Base-by-base conservation (phyloP, 1,284 basidiomycete genomes). In the Coniophora puteana region DNA sequence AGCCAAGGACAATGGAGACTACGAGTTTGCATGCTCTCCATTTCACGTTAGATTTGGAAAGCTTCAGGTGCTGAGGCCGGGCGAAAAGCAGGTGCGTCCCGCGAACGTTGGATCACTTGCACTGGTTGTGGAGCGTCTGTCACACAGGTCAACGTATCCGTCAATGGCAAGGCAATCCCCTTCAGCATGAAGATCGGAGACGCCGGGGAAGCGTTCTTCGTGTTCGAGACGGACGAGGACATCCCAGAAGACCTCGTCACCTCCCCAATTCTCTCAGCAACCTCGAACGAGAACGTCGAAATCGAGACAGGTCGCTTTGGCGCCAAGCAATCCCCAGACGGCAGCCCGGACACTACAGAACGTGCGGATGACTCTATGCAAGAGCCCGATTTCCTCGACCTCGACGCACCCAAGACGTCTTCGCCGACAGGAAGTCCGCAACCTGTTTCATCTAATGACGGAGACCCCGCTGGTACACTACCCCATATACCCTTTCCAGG, bases 101-200 rank as follows among this genome's bases (percentile, higher is more conserved):
- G 13, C 5, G 28, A 23, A 32, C 24, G 35, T 12, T 31, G 33
- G 14, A 8, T 23, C 36, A 28, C 17, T 25, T 3, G 5, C 28
- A 23, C 32, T 13, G 29, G 26, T 36, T 27, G 28, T 20, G 23
- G 35, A 24, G 40, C 37, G 40, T 36, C 23, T 17, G 17, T 27
- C 11, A 26, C 16, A 35, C 54, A 88, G 85, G 92, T 94, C 43
- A 88, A 83, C 47, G 77, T 94, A 22, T 77, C 79, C 38, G 78
- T 94, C 55, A 93, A 93, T 62, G 87, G 86, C 26, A 72, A 76
- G 44, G 75, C 77, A 8, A 83, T 93, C 38, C 95, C 95, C 2
- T 99, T 93, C 61, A 80, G 78, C 58, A 99, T 99, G 96, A 99
- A 99, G 72, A 94, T 99, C 51, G 93, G 93, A 31, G 95, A 99